phyloP scores from a whole-genome alignment of 345 rosid species.

The Dovyalis caffra region DNA sequence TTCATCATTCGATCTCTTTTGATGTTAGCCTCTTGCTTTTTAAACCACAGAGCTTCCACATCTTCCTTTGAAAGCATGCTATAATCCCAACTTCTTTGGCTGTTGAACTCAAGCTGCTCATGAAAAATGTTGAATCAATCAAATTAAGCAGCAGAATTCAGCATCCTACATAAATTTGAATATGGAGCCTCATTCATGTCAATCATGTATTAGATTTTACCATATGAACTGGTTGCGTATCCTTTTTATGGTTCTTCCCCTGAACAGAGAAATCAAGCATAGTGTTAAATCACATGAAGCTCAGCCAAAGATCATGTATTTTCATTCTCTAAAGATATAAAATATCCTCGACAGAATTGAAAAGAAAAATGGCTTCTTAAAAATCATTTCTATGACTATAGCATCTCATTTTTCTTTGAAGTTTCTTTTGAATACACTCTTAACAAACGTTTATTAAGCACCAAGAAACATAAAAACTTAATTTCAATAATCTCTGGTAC shows the following conservation, averaged over 20 bases:
- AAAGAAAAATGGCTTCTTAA: not conserved
- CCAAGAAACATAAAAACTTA: not conserved
- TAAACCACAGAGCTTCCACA: constrained; percentile 51
- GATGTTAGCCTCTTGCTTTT: constrained; percentile 55
- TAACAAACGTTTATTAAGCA: not conserved
- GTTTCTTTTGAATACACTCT: not conserved
- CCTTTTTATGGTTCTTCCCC: constrained; percentile 10
- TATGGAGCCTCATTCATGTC: not conserved
- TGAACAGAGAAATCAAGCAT: not conserved
- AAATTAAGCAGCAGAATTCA: not conserved
- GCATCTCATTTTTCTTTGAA: not conserved
- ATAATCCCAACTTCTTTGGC: constrained; percentile 56
- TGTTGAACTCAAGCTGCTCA: constrained; percentile 38
- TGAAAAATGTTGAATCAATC: not conserved
- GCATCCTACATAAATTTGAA: not conserved
- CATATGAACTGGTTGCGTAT: not conserved
- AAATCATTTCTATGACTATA: not conserved
- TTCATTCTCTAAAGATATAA: not conserved
- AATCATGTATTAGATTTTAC: not conserved
- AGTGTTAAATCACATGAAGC: not conserved
- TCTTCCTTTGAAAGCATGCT: constrained; percentile 59
- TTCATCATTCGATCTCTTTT: constrained; percentile 74
- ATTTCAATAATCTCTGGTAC: constrained; percentile 20
- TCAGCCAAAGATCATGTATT: not conserved
- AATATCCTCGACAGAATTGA: not conserved